A percentile compares a stretch with the other conserved stretches of the same genome.
Evolutionary conservation across 2,329 filamentous ascomycete genomes (phyloP).

Genomic region (Alternaria viburni): DNA sequence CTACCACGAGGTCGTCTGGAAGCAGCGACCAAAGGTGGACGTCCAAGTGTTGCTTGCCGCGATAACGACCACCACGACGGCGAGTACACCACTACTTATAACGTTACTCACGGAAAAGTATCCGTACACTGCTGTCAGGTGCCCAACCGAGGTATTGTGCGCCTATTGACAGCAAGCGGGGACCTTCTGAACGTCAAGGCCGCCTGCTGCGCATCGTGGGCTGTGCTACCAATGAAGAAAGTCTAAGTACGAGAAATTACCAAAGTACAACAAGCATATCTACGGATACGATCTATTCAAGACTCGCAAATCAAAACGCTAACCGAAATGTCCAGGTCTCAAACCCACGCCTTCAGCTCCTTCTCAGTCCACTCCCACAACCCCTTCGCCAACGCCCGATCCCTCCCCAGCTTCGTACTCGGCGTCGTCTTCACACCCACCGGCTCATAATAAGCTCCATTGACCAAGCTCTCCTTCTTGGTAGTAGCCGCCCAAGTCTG

Average conservation of each 20-base stretch:
- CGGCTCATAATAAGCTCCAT: slow-evolving; percentile 53
- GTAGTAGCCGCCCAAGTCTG: slow-evolving; percentile 52
- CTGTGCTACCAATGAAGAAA: neutral
- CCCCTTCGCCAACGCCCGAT: slow-evolving; percentile 41
- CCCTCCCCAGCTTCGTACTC: slow-evolving; percentile 24
- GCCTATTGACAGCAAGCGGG: neutral
- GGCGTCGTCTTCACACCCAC: slow-evolving; percentile 31
- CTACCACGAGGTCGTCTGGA: too few species aligned
- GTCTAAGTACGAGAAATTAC: neutral
- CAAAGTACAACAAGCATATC: neutral
- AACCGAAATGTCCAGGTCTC: neutral
- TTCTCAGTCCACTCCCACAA: slow-evolving; percentile 49
- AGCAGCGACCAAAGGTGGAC: neutral
- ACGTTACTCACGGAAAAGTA: slow-evolving; percentile 1
- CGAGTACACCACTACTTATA: neutral
- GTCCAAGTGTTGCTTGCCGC: neutral
- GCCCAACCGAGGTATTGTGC: neutral
- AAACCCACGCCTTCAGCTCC: slow-evolving; percentile 29
- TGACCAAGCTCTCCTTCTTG: slow-evolving; percentile 42
- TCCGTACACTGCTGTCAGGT: neutral
- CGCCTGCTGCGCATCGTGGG: neutral
- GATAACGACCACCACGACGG: neutral
- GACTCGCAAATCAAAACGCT: neutral
- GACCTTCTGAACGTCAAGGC: neutral
- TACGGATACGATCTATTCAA: neutral